These are phyloP conservation scores for Trametes elegans DNA, from an alignment of 768 basidiomycete genomes.

Conservation along the genomic window DNA sequence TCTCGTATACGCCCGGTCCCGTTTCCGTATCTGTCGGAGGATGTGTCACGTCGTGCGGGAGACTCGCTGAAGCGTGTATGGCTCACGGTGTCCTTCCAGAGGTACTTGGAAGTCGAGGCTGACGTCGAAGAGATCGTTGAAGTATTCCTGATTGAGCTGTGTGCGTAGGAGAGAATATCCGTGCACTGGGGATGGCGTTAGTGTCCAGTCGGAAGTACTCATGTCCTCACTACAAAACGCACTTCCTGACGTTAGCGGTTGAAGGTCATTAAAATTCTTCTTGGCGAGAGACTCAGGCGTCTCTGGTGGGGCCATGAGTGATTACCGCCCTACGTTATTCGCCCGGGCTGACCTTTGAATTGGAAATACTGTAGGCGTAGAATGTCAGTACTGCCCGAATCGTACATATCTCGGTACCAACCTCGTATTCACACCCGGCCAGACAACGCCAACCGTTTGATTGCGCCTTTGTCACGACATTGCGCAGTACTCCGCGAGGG, in stretches of 20 bases:
- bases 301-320: conserved; percentile 45
- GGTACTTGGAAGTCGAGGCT: conserved; percentile 69
- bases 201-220: no score
- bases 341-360: conserved; percentile 67
- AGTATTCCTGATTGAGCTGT: conserved; percentile 86
- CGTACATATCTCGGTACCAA: conserved; percentile 34
- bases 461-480: conserved; percentile 49
- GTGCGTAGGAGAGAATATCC: conserved; percentile 94
- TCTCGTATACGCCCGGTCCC: conserved; percentile 85
- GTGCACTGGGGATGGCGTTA: conserved; percentile 63
- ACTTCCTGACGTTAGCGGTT: conserved; percentile 93
- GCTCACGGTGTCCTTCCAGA: conserved; percentile 83
- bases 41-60: not conserved
- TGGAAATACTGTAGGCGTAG: conserved; percentile 83
- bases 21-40: conserved; percentile 77
- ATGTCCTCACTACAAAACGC: conserved; percentile 30
- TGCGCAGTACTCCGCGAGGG: conserved; percentile 78
- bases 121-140: conserved; percentile 83
- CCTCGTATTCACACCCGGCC: conserved; percentile 95
- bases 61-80: not conserved
- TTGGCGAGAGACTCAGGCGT: conserved; percentile 71
- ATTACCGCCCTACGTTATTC: no score
- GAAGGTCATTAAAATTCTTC: conserved; percentile 74
- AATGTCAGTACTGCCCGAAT: not conserved
- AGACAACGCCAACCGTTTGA: conserved; percentile 58